phyloP scores from a whole-genome alignment of 176 grass and related monocot species.

The barley (Hordeum vulgare) region MorexV3_pseudomolecules_assembly NC_058524.1:433747480-433747979 shows the following conservation, averaged over 20 bases:
- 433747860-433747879: constrained; percentile 68
- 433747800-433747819: constrained; percentile 49
- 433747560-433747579: constrained; percentile 41
- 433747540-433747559: constrained; percentile 31
- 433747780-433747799: constrained; percentile 84
- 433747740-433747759: constrained; percentile 80
- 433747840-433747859: constrained; percentile 80
- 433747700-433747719: constrained; percentile 52
- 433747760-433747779: constrained; percentile 42
- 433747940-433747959: constrained; percentile 58
- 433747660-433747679: constrained; percentile 82
- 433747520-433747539: constrained; percentile 40
- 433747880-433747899: constrained; percentile 90
- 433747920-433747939: constrained; percentile 70
- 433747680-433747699: constrained; percentile 52
- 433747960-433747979: constrained; percentile 83
- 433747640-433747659: constrained; percentile 76
- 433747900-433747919: constrained; percentile 58
- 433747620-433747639: constrained; percentile 40
- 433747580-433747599: constrained; percentile 62
- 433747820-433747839: constrained; percentile 56
- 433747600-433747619: constrained; percentile 81
- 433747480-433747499: constrained; percentile 62
- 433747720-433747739: constrained; percentile 38
- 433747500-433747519: constrained; percentile 62